Conservation (phyloP, 768 basidiomycete genomes). For the Cytidiella melzeri region DNA sequence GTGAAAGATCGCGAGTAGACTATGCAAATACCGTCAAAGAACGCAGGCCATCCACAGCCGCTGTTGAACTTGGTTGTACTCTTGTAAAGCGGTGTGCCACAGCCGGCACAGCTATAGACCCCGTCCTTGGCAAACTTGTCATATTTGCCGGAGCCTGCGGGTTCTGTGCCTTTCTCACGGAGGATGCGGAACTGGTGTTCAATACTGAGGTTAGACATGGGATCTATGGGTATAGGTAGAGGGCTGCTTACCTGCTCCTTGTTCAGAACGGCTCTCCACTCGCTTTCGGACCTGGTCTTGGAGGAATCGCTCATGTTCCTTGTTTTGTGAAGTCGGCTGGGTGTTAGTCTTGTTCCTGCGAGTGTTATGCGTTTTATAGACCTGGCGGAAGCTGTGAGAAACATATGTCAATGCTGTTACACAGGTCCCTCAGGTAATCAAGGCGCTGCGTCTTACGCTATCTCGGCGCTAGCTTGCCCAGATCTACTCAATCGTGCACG, state of each 20-base stretch:
- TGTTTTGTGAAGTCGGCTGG: too few species aligned
- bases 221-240: too few species aligned
- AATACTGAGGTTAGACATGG: background rate
- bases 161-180: slow-evolving; percentile 84
- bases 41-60: slow-evolving; percentile 97
- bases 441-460: background rate
- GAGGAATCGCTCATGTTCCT: slow-evolving; percentile 20
- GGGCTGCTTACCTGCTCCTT: slow-evolving; percentile 64
- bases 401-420: background rate
- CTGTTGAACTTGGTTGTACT: slow-evolving; percentile 88
- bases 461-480: too few species aligned
- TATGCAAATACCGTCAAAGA: slow-evolving; percentile 69
- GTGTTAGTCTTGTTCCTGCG: background rate
- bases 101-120: slow-evolving; percentile 74
- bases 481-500: too few species aligned
- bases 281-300: slow-evolving; percentile 52
- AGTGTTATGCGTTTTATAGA: background rate
- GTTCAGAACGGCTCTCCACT: slow-evolving; percentile 80
- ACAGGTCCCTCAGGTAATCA: background rate
- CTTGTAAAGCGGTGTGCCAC: slow-evolving; percentile 80
- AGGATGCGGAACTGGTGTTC: slow-evolving; percentile 72
- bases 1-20: background rate
- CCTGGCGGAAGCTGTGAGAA: background rate
- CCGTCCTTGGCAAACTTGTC: slow-evolving; percentile 63
- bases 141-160: slow-evolving; percentile 71